Base-by-base conservation (phyloP, 2,329 filamentous ascomycete species). In the Ascomycota sp. region DNA sequence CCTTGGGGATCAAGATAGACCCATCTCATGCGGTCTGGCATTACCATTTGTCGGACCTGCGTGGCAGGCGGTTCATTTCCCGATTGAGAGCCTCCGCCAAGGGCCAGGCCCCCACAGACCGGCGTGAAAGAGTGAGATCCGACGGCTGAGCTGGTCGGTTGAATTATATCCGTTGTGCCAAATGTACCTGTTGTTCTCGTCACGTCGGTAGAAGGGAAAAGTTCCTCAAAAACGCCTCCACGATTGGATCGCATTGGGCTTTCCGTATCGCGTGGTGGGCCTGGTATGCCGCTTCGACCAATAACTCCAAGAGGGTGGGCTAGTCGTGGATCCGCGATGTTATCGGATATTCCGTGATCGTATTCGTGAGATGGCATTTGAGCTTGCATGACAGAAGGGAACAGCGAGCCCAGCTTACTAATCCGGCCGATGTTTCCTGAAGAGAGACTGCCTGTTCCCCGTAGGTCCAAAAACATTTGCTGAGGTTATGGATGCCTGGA, bases 11-110 rank as follows among this genome's bases (percentile, higher is more conserved):
- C 89, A 30, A 91, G 74, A 48, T 98, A 98, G 12, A 94, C 86
- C 89, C 89, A 98, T 43, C 86, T 69, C 83, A 98, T 98, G 10
- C 91, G 69, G 50, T 98, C 89, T 2, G 89, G 89, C 89, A 98
- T 95, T 5, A 98, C 86, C 85, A 98, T 95, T 27, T 78, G 85
- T 11, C 82, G 75, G 38, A 81, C 66, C 38, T 83, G 75, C 29
- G 67, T 68, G 5, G 72, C 59, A n/a, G 69, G 63, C 10, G 69
- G 61, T 15, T 66, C 61, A 4, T 43, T 46, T 1, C 40, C 44
- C 8, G 51, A 40, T 15, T 55, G 42, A 19, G 48, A 52, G 7
- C 43, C 24, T 8, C 32, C 47, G 9, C 52, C 44, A 33, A 55
- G 54, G 4, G 50, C 40, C 19, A 55, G 27, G 6, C 48, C 43